Conservation (phyloP, 441 rosid species). For the Geranium incanum region DNA sequence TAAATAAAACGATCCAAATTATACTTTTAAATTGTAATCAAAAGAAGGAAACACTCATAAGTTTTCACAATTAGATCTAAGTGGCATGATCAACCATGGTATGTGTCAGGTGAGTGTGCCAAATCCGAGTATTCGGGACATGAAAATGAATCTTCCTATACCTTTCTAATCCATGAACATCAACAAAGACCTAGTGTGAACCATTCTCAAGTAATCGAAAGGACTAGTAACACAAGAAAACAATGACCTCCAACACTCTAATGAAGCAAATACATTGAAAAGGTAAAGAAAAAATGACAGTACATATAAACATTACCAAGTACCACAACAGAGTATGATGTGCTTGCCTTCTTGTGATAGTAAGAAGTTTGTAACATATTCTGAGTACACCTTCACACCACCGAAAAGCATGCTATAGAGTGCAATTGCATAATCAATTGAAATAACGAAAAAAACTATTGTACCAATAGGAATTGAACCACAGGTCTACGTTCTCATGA, state of each 20-base stretch:
- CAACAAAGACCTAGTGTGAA: background rate
- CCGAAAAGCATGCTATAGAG: background rate
- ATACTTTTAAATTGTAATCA: slow-evolving; percentile 60
- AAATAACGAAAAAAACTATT: background rate
- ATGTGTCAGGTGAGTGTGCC: slow-evolving; percentile 85
- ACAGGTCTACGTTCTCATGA: background rate
- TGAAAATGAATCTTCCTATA: slow-evolving; percentile 14
- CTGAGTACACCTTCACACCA: no score
- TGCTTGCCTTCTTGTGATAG: no score
- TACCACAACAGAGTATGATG: background rate
- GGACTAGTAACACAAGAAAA: background rate
- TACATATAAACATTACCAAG: background rate
- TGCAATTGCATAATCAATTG: background rate
- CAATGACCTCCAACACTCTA: slow-evolving; percentile 3
- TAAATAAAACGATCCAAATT: slow-evolving; percentile 8
- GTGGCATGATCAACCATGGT: slow-evolving; percentile 81
- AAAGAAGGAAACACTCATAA: slow-evolving; percentile 77
- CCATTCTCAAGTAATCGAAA: background rate
- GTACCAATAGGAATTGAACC: background rate
- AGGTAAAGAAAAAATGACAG: background rate
- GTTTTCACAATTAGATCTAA: slow-evolving; percentile 64
- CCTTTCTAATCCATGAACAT: background rate
- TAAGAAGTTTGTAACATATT: no score
- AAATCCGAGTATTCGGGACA: slow-evolving; percentile 48
- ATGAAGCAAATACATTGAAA: background rate